Conservation (phyloP, 495 filamentous ascomycete species). For the Acidomyces sp. region DNA sequence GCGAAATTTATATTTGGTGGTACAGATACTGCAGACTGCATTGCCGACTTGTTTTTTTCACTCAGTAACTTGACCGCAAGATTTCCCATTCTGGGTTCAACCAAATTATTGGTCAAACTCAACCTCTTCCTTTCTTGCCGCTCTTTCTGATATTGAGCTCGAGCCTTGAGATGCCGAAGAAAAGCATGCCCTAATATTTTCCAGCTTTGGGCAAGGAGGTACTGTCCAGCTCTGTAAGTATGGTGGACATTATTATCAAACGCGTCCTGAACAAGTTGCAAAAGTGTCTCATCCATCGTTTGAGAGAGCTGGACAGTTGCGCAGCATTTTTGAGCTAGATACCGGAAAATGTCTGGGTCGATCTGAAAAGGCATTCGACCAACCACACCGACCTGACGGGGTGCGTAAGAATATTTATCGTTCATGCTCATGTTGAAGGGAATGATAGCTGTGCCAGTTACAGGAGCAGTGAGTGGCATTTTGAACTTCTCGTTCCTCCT, state of each 20-base stretch:
- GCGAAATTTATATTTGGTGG: neutral
- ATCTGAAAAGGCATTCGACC: slow-evolving; percentile 18
- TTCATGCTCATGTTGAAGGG: slow-evolving; percentile 26
- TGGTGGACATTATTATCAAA: slow-evolving; percentile 26
- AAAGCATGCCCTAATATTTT: slow-evolving; percentile 20
- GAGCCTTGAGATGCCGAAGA: slow-evolving; percentile 13
- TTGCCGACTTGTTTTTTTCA: slow-evolving; percentile 1
- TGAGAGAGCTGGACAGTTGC: slow-evolving; percentile 18
- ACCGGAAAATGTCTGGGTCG: slow-evolving; percentile 23
- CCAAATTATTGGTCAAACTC: neutral
- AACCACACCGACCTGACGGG: slow-evolving; percentile 28
- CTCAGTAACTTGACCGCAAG: neutral
- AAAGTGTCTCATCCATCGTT: slow-evolving; percentile 8
- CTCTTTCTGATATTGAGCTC: slow-evolving; percentile 14
- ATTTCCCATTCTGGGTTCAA: neutral
- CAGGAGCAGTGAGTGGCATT: neutral
- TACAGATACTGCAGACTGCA: neutral
- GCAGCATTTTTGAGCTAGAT: slow-evolving; percentile 27
- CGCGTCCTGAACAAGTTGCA: slow-evolving; percentile 3
- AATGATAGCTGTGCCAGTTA: slow-evolving; percentile 7
- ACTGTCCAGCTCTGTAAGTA: slow-evolving; percentile 22
- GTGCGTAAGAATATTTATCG: slow-evolving; percentile 25
- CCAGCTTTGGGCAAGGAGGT: slow-evolving; percentile 27
- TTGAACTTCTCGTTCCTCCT: slow-evolving; percentile 9
- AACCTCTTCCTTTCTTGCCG: too few relatives aligned